These are phyloP conservation scores for Elsinoe necatrix DNA, from an alignment of 2,329 filamentous ascomycete genomes.

Conservation along the genomic window DNA sequence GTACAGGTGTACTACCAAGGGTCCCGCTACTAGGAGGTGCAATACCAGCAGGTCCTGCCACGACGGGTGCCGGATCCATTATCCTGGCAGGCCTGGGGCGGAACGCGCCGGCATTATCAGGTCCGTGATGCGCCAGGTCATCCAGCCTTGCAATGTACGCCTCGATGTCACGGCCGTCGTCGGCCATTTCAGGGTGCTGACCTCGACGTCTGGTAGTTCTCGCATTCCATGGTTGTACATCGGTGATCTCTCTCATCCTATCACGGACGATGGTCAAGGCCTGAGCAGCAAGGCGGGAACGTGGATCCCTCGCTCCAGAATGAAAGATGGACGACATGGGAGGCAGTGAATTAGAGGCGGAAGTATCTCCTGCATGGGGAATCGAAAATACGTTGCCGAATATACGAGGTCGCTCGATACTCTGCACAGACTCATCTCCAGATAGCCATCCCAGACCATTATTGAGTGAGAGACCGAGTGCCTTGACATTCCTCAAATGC, in stretches of 20 bases:
- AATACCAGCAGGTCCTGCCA: too few relatives aligned
- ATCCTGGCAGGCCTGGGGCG: too few relatives aligned
- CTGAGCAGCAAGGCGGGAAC: not conserved
- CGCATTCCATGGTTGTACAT: not conserved
- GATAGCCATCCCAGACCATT: slow-evolving; percentile 58
- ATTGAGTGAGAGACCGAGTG: slow-evolving; percentile 60
- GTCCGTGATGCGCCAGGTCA: not conserved
- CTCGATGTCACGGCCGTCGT: not conserved
- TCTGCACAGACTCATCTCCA: slow-evolving; percentile 44
- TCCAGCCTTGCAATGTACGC: not conserved
- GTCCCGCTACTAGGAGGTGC: too few relatives aligned
- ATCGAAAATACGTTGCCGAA: slow-evolving; percentile 29
- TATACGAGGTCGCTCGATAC: slow-evolving; percentile 41
- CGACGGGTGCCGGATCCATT: too few relatives aligned
- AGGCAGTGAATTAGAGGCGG: not conserved
- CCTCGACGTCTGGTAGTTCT: not conserved
- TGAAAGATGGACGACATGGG: not conserved
- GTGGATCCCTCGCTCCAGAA: not conserved
- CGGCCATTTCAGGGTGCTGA: not conserved
- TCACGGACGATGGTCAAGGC: not conserved
- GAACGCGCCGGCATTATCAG: not conserved
- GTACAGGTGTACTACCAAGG: too few relatives aligned
- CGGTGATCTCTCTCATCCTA: not conserved
- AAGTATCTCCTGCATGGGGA: not conserved
- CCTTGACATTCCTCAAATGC: slow-evolving; percentile 47